phyloP scores from a whole-genome alignment of 169 alveolate genomes.

The Perkinsus chesapeaki region DNA sequence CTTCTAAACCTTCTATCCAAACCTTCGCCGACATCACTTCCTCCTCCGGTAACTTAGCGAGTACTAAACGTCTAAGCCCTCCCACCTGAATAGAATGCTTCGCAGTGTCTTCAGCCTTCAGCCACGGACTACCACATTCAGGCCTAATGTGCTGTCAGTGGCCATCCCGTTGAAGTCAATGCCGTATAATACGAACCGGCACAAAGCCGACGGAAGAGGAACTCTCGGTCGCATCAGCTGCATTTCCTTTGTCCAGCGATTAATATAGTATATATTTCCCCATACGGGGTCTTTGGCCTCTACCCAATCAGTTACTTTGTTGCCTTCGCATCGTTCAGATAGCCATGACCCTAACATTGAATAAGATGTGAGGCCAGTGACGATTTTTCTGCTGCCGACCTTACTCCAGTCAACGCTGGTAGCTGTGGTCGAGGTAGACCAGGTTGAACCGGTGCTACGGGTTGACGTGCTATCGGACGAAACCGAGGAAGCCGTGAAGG shows the following conservation, averaged over 20 bases:
- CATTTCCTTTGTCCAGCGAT: neutral
- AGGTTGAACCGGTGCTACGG: neutral
- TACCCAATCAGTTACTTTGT: neutral
- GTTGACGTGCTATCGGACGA: neutral
- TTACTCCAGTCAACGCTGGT: neutral
- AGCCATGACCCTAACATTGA: neutral
- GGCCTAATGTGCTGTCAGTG: neutral
- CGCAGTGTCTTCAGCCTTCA: neutral
- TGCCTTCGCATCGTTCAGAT: neutral
- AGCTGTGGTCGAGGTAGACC: neutral
- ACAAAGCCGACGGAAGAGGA: neutral
- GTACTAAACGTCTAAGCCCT: neutral
- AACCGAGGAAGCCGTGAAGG: neutral
- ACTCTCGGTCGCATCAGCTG: neutral
- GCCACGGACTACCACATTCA: neutral
- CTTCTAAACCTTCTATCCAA: neutral
- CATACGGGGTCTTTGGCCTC: neutral
- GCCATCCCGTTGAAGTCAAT: neutral
- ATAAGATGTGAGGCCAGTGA: no score
- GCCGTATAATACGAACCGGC: neutral
- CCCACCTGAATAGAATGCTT: neutral
- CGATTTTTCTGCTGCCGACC: no score
- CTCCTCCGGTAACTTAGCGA: neutral
- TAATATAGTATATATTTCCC: neutral
- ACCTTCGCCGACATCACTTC: neutral